Evolutionary conservation across 2,329 filamentous ascomycete species (phyloP).

Genomic region (Pyrenophora seminiperda): DNA sequence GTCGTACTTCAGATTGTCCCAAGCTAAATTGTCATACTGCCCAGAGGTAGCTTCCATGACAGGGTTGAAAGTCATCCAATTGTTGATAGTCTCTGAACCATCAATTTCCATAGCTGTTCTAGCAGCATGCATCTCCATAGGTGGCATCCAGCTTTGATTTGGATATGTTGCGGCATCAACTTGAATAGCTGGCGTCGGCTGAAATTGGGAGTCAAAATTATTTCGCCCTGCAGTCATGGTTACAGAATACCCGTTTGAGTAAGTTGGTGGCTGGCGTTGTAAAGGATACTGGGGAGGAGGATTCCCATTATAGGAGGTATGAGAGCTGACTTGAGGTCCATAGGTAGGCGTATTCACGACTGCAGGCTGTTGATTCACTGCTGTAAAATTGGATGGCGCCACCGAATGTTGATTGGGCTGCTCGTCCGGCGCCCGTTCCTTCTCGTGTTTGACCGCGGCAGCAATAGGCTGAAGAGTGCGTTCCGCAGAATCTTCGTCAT

Average conservation of each 20-base stretch:
- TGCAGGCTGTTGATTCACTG: conserved; percentile 14
- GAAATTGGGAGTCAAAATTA: neutral
- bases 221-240: neutral
- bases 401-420: neutral
- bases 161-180: neutral
- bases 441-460: conserved; percentile 10
- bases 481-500: conserved; percentile 22
- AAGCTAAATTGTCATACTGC: neutral
- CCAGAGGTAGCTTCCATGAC: neutral
- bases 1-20: neutral
- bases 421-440: neutral
- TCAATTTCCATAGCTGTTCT: conserved; percentile 5
- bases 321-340: neutral
- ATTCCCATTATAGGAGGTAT: neutral
- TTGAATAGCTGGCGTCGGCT: neutral
- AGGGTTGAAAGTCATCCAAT: neutral
- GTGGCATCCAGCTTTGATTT: neutral
- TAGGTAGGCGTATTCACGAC: neutral
- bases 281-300: neutral
- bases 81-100: conserved; percentile 5
- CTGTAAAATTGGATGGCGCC: conserved; percentile 12
- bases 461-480: conserved; percentile 1
- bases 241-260: too few species aligned
- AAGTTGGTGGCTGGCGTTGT: too few species aligned
- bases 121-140: conserved; percentile 1